phyloP scores from a whole-genome alignment of 1,139 yeast genomes.

The Candida sp. region DNA sequence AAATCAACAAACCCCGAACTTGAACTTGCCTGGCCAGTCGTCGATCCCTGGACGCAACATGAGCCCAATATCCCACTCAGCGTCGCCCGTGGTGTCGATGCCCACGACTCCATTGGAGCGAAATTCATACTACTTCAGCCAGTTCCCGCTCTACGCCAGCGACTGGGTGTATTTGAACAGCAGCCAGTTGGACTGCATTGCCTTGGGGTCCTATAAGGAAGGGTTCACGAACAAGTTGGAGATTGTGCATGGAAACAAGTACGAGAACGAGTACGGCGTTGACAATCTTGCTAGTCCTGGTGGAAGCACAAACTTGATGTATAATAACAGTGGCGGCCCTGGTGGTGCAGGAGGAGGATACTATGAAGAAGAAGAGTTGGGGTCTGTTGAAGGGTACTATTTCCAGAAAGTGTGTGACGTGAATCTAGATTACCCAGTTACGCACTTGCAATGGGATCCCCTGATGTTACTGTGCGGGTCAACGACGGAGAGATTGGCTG shows the following conservation, averaged over 20 bases:
- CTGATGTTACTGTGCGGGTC: slow-evolving; percentile 25
- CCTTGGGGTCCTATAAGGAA: slow-evolving; percentile 73
- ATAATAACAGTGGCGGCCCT: slow-evolving; percentile 12
- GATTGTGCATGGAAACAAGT: slow-evolving; percentile 45
- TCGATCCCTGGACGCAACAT: slow-evolving; percentile 2
- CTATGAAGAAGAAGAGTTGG: slow-evolving; percentile 18
- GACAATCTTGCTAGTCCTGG: slow-evolving; percentile 7
- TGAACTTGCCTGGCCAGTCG: neutral
- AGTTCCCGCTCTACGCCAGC: slow-evolving; percentile 65
- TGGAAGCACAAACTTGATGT: slow-evolving; percentile 2
- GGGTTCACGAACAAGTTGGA: slow-evolving; percentile 63
- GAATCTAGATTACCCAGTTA: slow-evolving; percentile 65
- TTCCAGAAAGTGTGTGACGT: slow-evolving; percentile 57
- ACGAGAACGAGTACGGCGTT: slow-evolving; percentile 25
- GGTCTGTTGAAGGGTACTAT: slow-evolving; percentile 42
- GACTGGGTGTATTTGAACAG: slow-evolving; percentile 62
- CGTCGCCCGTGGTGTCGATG: slow-evolving; percentile 5
- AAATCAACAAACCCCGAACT: slow-evolving; percentile 1
- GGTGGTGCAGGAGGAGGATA: neutral
- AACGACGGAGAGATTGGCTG: slow-evolving; percentile 52
- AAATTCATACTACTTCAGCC: slow-evolving; percentile 60
- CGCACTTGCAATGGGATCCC: slow-evolving; percentile 80
- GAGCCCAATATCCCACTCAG: slow-evolving; percentile 7
- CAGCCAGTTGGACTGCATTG: slow-evolving; percentile 54
- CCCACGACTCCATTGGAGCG: slow-evolving; percentile 23